phyloP scores from a whole-genome alignment of 495 filamentous ascomycete species.

The Xylona heveae region DNA sequence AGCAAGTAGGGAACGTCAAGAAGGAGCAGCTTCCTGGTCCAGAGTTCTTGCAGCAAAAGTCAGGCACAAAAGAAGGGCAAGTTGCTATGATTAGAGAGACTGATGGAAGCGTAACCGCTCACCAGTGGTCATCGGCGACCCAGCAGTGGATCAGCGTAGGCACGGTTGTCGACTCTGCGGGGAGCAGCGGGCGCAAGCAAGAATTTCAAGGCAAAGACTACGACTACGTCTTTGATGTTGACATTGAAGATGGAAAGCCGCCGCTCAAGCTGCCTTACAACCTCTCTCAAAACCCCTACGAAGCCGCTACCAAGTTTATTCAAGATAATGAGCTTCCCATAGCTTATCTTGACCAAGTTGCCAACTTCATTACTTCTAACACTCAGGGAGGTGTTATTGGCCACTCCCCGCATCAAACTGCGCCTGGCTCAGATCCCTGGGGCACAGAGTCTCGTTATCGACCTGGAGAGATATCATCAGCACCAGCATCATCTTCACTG shows the following conservation, averaged over 20 bases:
- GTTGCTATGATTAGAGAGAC: constrained; percentile 72
- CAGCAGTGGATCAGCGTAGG: constrained; percentile 70
- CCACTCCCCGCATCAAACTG: constrained; percentile 20
- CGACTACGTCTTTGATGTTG: constrained; percentile 96
- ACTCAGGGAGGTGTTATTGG: constrained; percentile 72
- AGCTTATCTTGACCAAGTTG: constrained; percentile 78
- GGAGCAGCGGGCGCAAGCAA: constrained; percentile 53
- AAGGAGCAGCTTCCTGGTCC: constrained; percentile 77
- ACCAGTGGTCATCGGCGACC: constrained; percentile 52
- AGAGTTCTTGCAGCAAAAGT: constrained; percentile 58
- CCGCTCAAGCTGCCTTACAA: constrained; percentile 90
- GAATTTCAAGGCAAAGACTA: constrained; percentile 72
- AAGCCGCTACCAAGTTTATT: constrained; percentile 81
- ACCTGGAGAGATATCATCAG: constrained; percentile 36
- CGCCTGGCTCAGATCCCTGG: constrained; percentile 45
- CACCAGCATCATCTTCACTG: constrained; percentile 12
- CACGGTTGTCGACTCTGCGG: constrained; percentile 78
- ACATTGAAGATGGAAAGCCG: constrained; percentile 89
- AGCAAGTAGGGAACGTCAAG: constrained; percentile 59
- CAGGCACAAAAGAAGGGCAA: constrained; percentile 83
- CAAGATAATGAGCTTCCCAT: constrained; percentile 78
- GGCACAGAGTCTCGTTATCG: constrained; percentile 58
- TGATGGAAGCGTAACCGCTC: constrained; percentile 57
- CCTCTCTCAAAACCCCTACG: constrained; percentile 76
- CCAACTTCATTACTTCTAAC: constrained; percentile 80